Base-by-base conservation (phyloP, 2,329 filamentous ascomycete species). In the Macrophomina pseudophaseolina region DNA sequence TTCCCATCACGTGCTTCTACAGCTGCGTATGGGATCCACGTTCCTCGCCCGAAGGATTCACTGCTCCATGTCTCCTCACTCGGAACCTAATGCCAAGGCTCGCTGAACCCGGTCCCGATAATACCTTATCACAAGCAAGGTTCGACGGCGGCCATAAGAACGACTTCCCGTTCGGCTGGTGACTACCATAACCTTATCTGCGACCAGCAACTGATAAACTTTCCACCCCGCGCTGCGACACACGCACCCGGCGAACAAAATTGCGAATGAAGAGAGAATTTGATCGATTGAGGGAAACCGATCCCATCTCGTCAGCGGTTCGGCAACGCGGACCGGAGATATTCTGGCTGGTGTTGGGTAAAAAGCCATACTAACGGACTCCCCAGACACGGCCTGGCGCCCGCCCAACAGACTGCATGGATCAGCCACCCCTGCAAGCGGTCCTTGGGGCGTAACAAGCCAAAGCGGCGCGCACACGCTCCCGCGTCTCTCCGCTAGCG, bases 401-500 rank as follows among this genome's bases (percentile, higher is more conserved):
- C 18, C 12, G 56, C 56, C 56, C 56, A 60, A 60, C 56, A 60
- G 28, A 48, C 40, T 33, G 40, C 42, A 14, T 28, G 18, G 28
- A 52, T 52, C 49, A 9, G 33, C 49, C 23, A 14, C 49, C 23
- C 18, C 18, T 23, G 38, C 16, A 48, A 18, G 44, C 51, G 51
- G 52, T 16, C 52, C 9, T n/a, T 12, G n/a, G 52, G 16, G n/a
- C 33, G 52, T 16, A 38, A 40, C 52, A 54, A 54, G 32, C 51
- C 12, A 54, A 44, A 42, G 42, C 56, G 40, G 56, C 40, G 33
- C 58, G 58, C 58, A 35, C 58, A 62, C 44, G 30, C 58, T 62
- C 58, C 58, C 58, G 58, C 38, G 58, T 48, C 58, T 49, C 38
- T 14, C 58, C 58, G 44, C 44, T 48, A 62, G 32, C 46, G 42